Evolutionary conservation across 1,139 yeast species (phyloP), one percentile per base, ranked within the genome.

Genomic region (Hyphopichia khmerensis): DNA sequence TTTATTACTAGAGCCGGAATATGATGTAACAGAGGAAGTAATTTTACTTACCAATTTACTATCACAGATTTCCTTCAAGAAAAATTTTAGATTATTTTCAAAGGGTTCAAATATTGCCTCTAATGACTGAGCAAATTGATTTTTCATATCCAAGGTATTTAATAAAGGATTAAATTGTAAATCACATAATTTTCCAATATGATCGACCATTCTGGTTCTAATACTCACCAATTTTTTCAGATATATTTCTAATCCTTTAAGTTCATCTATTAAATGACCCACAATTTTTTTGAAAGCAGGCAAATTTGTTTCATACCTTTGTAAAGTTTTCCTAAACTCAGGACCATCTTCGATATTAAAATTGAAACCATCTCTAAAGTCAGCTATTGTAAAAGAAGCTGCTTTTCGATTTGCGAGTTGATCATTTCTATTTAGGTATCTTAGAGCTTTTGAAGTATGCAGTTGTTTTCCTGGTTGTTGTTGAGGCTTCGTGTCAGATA

Each of bases 301-400:
- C 0, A 85, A 66, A 39, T 69, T 66, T 18, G 69, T 66, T 57
- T 87, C 95, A 53, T 81, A 75, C 8, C 67, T 67, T 11, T 68
- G 64, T 16, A 87, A 60, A 0, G 80, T 65, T 29, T 78, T 80
- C 39, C 95, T 67, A 55, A 87, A 86, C 36, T 80, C 75, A 0
- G 95, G 95, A 0, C 95, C 95, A 55, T 87, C 95, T 44, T 82
- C 86, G 55, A 69, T 66, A 36, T 58, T 59, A 40, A 71, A 68
- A 39, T 52, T 59, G 47, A 71, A 72, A 5, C 67, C 67, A 36
- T 51, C 56, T 37, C 59, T 52, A 41, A 59, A 60, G 33, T 64
- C 66, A 1, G 50, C 36, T 8, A 45, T 32, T 6, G 40, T 39
- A 30, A 40, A 34, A 2, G 36, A 15, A 4, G 19, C 13, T 2